A percentile compares a stretch with the other conserved stretches of the same genome.
These are phyloP conservation scores for Monosporascus sp. DNA, from an alignment of 2,329 filamentous ascomycete genomes.

Conservation along the genomic window DNA sequence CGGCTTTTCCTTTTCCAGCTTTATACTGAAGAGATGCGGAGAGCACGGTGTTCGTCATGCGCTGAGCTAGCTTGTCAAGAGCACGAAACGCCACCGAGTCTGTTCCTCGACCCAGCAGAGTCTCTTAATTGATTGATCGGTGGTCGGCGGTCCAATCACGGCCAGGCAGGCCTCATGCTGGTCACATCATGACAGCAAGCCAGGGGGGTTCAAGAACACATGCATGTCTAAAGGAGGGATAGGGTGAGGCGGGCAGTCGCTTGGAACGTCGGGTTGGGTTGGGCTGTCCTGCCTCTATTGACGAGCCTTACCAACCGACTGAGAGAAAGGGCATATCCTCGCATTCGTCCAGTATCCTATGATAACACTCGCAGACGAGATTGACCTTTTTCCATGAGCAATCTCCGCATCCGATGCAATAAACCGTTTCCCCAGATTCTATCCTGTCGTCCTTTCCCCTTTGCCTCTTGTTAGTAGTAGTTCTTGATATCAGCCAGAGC, in stretches of 20 bases:
- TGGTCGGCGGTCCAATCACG: slow-evolving; percentile 23
- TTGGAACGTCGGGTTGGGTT: slow-evolving; percentile 11
- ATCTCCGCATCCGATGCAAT: slow-evolving; percentile 22
- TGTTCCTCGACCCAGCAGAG: slow-evolving; percentile 18
- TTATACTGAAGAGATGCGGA: too few relatives aligned
- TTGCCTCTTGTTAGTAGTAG: slow-evolving; percentile 2
- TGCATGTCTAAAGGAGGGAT: slow-evolving; percentile 9
- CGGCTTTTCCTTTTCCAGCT: too few relatives aligned
- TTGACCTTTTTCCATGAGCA: slow-evolving; percentile 16
- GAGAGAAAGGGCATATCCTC: slow-evolving; percentile 16
- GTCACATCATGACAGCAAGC: slow-evolving; percentile 22
- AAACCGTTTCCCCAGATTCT: slow-evolving; percentile 13
- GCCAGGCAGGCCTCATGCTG: slow-evolving; percentile 18
- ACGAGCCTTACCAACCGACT: background rate
- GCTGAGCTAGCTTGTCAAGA: background rate
- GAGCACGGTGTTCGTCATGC: too few relatives aligned
- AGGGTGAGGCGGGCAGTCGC: background rate
- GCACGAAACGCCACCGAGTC: slow-evolving; percentile 20
- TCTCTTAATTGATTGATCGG: slow-evolving; percentile 25
- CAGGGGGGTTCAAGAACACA: slow-evolving; percentile 19
- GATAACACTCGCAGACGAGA: slow-evolving; percentile 12
- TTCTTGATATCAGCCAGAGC: background rate
- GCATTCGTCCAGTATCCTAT: slow-evolving; percentile 10
- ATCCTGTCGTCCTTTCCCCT: slow-evolving; percentile 9
- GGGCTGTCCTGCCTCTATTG: slow-evolving; percentile 11